Evolutionary conservation across 2,329 filamentous ascomycete genomes (phyloP).

Genomic region (Fusarium aywerte): DNA sequence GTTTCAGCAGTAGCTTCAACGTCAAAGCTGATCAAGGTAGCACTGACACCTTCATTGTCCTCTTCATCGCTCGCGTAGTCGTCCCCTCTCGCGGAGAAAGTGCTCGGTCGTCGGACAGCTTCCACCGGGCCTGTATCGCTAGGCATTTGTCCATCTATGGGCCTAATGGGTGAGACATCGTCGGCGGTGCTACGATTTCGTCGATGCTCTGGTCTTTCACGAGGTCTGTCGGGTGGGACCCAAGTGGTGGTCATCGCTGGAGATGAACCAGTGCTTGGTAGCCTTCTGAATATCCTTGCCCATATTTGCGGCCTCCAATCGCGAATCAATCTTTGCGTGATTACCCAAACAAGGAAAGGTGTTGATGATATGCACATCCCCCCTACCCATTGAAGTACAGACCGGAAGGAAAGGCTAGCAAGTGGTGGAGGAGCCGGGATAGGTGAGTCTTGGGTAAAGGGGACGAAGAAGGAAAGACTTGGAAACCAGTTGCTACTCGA

Average conservation of each 20-base stretch:
- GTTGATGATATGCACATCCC: conserved; percentile 55
- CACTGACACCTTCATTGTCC: conserved; percentile 64
- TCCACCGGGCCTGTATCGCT: conserved; percentile 47
- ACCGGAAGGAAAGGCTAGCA: conserved; percentile 51
- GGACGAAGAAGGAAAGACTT: conserved; percentile 61
- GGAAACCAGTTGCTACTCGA: conserved; percentile 57
- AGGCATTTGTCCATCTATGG: conserved; percentile 48
- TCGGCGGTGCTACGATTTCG: conserved; percentile 39
- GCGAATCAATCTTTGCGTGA: conserved; percentile 55
- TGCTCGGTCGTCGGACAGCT: conserved; percentile 57
- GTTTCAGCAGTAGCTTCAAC: conserved; percentile 67
- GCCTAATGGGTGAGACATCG: conserved; percentile 42
- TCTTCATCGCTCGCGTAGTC: conserved; percentile 68
- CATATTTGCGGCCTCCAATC: conserved; percentile 53
- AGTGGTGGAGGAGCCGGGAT: conserved; percentile 59
- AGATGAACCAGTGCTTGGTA: conserved; percentile 55
- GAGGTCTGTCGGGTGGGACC: conserved; percentile 17
- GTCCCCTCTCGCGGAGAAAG: conserved; percentile 60
- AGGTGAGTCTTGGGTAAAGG: conserved; percentile 63
- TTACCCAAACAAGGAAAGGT: conserved; percentile 61
- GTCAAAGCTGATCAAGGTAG: conserved; percentile 70
- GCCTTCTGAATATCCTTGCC: conserved; percentile 51
- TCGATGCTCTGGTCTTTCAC: conserved; percentile 36
- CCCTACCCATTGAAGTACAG: conserved; percentile 58
- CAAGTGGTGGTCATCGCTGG: conserved; percentile 38